Evolutionary conservation across 2,329 filamentous ascomycete species (phyloP).

Genomic region (Xylaria sp.): DNA sequence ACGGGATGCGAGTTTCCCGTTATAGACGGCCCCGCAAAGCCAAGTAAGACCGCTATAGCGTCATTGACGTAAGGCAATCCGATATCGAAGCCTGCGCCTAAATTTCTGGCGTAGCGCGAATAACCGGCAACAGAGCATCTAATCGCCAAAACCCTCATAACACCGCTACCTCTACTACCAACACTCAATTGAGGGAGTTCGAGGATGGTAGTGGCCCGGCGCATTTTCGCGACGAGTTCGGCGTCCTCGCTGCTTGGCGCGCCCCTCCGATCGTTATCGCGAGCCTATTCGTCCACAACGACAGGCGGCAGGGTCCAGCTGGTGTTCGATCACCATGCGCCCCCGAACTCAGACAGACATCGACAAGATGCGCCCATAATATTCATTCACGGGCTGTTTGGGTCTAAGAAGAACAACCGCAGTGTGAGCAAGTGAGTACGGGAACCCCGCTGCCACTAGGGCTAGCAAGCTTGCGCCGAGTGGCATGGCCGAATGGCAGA

Average conservation of each 20-base stretch:
- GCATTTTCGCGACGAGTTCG: slow-evolving; percentile 13
- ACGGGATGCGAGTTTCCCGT: too few species aligned
- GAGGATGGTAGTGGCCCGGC: slow-evolving; percentile 16
- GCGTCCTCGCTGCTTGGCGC: slow-evolving; percentile 5
- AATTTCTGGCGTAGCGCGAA: slow-evolving; percentile 5
- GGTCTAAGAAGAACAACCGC: slow-evolving; percentile 93
- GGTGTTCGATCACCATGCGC: slow-evolving; percentile 70
- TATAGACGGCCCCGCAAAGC: not conserved
- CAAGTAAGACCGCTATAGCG: not conserved
- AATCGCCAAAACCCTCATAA: too few species aligned
- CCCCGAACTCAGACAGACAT: slow-evolving; percentile 51
- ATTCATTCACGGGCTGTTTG: slow-evolving; percentile 91
- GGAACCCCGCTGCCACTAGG: not conserved
- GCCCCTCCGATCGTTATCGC: slow-evolving; percentile 14
- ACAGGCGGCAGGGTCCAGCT: slow-evolving; percentile 44
- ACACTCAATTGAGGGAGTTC: not conserved
- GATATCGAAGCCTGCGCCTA: slow-evolving; percentile 11
- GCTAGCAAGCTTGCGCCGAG: not conserved
- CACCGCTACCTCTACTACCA: too few species aligned
- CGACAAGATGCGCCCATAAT: slow-evolving; percentile 68
- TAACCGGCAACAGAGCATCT: not conserved
- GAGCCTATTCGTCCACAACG: slow-evolving; percentile 21
- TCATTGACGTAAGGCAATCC: slow-evolving; percentile 12
- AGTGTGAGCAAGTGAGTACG: slow-evolving; percentile 85
- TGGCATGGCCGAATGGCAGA: not conserved